Evolutionary conservation across 2,329 filamentous ascomycete genomes (phyloP).

Genomic region (Colletotrichum caudatum): DNA sequence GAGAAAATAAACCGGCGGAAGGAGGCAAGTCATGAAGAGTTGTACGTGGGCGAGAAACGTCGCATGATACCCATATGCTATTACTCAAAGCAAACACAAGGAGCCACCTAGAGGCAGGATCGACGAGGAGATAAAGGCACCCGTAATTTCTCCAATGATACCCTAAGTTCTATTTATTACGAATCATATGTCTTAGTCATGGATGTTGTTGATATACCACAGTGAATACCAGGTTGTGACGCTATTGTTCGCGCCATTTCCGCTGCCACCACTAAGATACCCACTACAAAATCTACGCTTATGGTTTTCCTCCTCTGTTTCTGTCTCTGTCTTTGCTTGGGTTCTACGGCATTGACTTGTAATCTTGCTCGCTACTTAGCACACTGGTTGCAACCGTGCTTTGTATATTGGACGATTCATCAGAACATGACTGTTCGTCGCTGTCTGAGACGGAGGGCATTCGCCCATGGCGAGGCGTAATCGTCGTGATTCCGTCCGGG

Average conservation of each 20-base stretch:
- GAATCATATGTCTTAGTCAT: not conserved
- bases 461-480: too few species aligned
- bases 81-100: not conserved
- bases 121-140: not conserved
- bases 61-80: not conserved
- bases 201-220: not conserved
- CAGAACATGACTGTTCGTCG: not conserved
- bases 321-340: not conserved
- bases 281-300: not conserved
- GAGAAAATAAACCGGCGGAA: not conserved
- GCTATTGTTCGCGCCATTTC: not conserved
- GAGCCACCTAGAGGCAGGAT: not conserved
- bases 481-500: not conserved
- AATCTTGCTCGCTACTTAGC: not conserved
- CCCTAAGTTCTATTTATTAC: not conserved
- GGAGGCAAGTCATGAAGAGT: not conserved
- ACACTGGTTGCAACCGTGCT: not conserved
- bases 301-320: too few species aligned
- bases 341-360: not conserved
- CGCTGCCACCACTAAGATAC: not conserved
- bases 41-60: not conserved
- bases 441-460: not conserved
- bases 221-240: too few species aligned
- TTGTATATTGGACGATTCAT: not conserved
- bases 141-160: not conserved